Evolutionary conservation across 257 asterid species (phyloP).

Genomic region (Nicotiana tabacum): DNA sequence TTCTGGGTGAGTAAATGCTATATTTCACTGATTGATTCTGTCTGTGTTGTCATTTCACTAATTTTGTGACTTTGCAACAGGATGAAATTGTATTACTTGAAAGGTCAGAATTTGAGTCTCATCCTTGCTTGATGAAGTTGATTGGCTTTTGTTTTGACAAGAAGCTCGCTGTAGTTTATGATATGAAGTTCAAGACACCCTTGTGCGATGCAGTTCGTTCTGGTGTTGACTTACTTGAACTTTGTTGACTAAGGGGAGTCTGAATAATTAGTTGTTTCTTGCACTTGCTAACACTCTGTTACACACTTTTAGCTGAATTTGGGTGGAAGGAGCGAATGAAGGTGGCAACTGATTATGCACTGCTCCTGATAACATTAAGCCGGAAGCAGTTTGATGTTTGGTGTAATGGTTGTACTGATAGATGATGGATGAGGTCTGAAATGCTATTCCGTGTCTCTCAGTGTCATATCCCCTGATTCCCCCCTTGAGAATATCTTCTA

Average conservation of each 20-base stretch:
- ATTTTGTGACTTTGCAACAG: neutral
- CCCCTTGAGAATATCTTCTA: too few species aligned
- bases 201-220: neutral
- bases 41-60: too few species aligned
- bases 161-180: neutral
- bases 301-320: neutral
- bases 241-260: neutral
- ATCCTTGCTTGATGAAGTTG: neutral
- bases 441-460: too few species aligned
- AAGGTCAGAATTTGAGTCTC: neutral
- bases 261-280: neutral
- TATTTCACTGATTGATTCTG: too few species aligned
- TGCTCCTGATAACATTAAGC: neutral
- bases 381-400: neutral
- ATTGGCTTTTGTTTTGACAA: neutral
- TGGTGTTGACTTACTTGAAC: neutral
- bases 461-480: too few species aligned
- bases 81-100: neutral
- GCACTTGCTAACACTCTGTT: neutral
- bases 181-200: neutral
- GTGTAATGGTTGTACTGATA: neutral
- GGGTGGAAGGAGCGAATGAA: neutral
- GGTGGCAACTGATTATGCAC: neutral
- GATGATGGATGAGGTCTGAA: neutral
- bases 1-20: too few species aligned